Percentiles rank a stretch among this genome's conserved stretches.
Evolutionary conservation across 441 rosid species (phyloP).

Genomic region (Flueggea neowawraea): DNA sequence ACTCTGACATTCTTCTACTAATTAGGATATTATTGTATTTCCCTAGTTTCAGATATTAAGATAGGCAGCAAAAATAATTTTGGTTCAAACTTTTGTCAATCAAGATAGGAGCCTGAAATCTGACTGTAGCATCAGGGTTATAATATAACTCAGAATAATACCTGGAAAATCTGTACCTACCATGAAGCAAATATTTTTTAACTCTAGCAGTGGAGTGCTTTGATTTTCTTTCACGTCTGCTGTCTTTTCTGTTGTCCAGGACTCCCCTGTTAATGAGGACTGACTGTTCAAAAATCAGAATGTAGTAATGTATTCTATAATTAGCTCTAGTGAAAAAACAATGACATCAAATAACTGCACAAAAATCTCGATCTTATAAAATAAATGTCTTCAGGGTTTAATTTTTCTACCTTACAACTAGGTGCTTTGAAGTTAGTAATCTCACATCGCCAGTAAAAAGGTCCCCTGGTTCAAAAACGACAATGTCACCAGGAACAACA

Average conservation of each 20-base stretch:
- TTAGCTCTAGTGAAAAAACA: slow-evolving; percentile 5
- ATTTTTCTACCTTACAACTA: slow-evolving; percentile 54
- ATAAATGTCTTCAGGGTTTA: slow-evolving; percentile 4
- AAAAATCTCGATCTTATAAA: background rate
- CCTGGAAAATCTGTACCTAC: slow-evolving; percentile 23
- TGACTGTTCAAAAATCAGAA: slow-evolving; percentile 51
- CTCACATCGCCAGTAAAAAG: slow-evolving; percentile 79
- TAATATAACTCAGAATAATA: no score
- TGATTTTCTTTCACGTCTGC: slow-evolving; percentile 50
- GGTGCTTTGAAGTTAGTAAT: slow-evolving; percentile 56
- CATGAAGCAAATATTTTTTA: slow-evolving; percentile 75
- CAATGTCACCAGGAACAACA: slow-evolving; percentile 75
- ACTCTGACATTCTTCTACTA: no score
- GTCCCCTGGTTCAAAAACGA: slow-evolving; percentile 70
- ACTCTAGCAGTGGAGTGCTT: slow-evolving; percentile 60
- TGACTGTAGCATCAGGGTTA: no score
- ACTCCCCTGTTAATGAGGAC: slow-evolving; percentile 72
- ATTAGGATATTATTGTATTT: no score
- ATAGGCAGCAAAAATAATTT: no score
- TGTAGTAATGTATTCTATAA: slow-evolving; percentile 18
- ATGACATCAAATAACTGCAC: slow-evolving; percentile 5
- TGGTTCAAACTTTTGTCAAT: no score
- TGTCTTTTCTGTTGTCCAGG: slow-evolving; percentile 51
- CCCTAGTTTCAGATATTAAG: no score
- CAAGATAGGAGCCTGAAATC: background rate